phyloP scores from a whole-genome alignment of 1,284 basidiomycete species.

The Fomitopsis schrenkii region DNA sequence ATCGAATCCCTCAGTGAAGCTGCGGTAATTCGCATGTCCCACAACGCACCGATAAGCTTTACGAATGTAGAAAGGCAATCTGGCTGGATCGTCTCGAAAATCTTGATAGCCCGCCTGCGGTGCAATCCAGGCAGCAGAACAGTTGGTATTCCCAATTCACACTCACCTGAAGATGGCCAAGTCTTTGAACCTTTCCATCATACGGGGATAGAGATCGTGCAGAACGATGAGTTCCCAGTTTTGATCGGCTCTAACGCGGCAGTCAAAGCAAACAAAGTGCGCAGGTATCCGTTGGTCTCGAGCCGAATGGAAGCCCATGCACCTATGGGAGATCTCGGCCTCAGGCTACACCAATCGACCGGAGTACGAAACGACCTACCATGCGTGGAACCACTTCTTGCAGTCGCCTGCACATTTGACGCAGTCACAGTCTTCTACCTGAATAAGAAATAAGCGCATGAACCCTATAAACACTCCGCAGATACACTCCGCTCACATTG shows the following conservation, averaged over 20 bases:
- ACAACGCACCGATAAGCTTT: conserved; percentile 49
- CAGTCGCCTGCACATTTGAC: conserved; percentile 68
- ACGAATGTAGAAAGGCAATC: conserved; percentile 50
- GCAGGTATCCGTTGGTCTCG: conserved; percentile 52
- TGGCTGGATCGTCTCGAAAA: conserved; percentile 50
- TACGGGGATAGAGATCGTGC: conserved; percentile 48
- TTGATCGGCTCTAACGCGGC: conserved; percentile 57
- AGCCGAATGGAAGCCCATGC: conserved; percentile 70
- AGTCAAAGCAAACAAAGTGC: conserved; percentile 66
- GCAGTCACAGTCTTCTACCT: conserved; percentile 47
- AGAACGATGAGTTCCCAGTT: conserved; percentile 66
- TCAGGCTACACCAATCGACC: background rate
- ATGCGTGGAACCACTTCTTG: conserved; percentile 67
- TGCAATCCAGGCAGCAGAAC: background rate
- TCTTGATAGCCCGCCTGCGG: conserved; percentile 67
- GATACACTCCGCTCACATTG: conserved; percentile 32
- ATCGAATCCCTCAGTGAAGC: background rate
- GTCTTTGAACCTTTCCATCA: conserved; percentile 60
- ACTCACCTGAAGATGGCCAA: conserved; percentile 64
- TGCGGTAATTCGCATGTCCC: background rate
- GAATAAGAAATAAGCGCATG: conserved; percentile 2
- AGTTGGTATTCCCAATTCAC: background rate
- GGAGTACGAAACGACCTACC: conserved; percentile 35
- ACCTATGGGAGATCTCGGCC: conserved; percentile 41
- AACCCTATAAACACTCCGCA: background rate